phyloP scores from a whole-genome alignment of 2,329 filamentous ascomycete species.

The Diaporthe humulicola region DNA sequence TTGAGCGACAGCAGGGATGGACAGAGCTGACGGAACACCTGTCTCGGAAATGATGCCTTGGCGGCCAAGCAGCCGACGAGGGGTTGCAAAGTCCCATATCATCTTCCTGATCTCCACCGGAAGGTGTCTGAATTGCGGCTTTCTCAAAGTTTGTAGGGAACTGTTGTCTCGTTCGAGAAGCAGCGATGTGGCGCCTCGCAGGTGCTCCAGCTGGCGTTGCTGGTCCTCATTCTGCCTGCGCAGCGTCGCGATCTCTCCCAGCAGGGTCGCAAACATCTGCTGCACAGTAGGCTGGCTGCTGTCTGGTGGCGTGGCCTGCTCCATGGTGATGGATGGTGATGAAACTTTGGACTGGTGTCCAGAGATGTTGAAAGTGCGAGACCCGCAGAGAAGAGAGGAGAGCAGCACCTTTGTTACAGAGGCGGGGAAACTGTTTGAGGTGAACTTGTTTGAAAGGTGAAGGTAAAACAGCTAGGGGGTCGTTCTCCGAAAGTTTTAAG shows the following conservation, averaged over 20 bases:
- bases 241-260: not conserved
- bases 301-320: not conserved
- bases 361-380: not conserved
- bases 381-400: not conserved
- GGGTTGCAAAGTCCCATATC: not conserved
- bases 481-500: no score
- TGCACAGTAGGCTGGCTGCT: not conserved
- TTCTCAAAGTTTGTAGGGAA: not conserved
- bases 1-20: not conserved
- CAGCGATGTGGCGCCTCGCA: not conserved
- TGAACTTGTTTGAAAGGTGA: not conserved
- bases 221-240: not conserved
- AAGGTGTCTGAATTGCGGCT: not conserved
- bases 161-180: not conserved
- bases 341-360: not conserved
- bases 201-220: conserved; percentile 1
- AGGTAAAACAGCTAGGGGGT: not conserved
- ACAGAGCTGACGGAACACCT: not conserved
- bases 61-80: not conserved
- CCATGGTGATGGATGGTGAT: not conserved
- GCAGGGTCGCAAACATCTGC: not conserved
- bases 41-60: no score
- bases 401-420: not conserved
- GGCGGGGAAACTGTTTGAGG: not conserved
- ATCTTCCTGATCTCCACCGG: not conserved